phyloP scores from a whole-genome alignment of 306 rosid species.

The Luffa aegyptiaca region DNA sequence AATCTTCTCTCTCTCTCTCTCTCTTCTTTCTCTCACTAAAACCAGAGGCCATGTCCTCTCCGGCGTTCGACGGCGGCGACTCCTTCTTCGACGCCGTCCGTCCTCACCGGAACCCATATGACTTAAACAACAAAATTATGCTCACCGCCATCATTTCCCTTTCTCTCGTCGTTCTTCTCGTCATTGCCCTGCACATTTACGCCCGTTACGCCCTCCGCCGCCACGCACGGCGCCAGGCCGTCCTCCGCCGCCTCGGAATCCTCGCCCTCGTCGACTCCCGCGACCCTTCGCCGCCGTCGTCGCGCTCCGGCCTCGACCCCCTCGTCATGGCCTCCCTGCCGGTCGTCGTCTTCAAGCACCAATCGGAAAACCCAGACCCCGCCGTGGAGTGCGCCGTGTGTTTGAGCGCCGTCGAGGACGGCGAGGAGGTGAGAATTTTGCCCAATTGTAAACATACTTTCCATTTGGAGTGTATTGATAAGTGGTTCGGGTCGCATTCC shows the following conservation, averaged over 20 bases:
- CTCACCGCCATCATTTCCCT: slow-evolving; percentile 47
- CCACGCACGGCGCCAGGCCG: slow-evolving; percentile 48
- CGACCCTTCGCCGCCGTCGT: slow-evolving; percentile 2
- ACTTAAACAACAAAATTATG: slow-evolving; percentile 47
- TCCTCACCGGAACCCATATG: not conserved
- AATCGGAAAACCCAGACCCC: slow-evolving; percentile 11
- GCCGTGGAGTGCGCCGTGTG: slow-evolving; percentile 42
- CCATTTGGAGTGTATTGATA: slow-evolving; percentile 48
- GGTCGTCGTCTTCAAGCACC: slow-evolving; percentile 21
- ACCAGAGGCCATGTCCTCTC: not conserved
- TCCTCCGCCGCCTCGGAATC: slow-evolving; percentile 33
- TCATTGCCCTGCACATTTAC: slow-evolving; percentile 62
- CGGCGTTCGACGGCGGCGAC: not conserved
- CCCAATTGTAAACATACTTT: slow-evolving; percentile 46
- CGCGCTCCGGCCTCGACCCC: slow-evolving; percentile 28
- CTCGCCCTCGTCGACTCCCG: slow-evolving; percentile 14
- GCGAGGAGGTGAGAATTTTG: slow-evolving; percentile 22
- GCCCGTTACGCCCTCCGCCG: slow-evolving; percentile 52
- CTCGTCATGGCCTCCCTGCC: slow-evolving; percentile 33
- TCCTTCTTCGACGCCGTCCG: not conserved
- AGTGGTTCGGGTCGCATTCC: slow-evolving; percentile 32
- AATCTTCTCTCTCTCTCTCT: not conserved
- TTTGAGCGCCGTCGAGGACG: slow-evolving; percentile 23
- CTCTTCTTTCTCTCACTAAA: not conserved
- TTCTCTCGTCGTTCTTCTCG: slow-evolving; percentile 38